Evolutionary conservation across 352 stramenopile genomes (phyloP).

Genomic region (Globisporangium abappressorium): DNA sequence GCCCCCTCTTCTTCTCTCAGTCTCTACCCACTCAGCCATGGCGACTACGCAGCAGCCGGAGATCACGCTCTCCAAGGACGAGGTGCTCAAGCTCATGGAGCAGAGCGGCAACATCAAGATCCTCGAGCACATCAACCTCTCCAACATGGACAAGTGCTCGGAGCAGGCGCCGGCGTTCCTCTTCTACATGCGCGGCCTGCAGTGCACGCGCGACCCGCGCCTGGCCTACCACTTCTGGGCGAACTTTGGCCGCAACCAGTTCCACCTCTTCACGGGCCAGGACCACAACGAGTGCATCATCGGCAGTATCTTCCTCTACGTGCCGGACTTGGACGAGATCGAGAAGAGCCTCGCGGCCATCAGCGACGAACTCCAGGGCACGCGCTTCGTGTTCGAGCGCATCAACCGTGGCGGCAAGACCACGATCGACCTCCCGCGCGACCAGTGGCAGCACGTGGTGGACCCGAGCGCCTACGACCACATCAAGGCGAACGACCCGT

Average conservation of each 20-base stretch:
- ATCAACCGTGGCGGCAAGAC: constrained; percentile 50
- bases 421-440: constrained; percentile 45
- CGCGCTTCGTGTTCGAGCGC: constrained; percentile 48
- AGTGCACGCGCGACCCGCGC: constrained; percentile 61
- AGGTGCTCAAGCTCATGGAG: constrained; percentile 50
- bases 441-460: constrained; percentile 54
- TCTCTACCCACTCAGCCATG: constrained; percentile 21
- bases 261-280: constrained; percentile 68
- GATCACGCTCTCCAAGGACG: constrained; percentile 39
- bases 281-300: constrained; percentile 56
- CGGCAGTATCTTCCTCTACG: constrained; percentile 58
- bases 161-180: constrained; percentile 40
- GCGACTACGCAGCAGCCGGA: constrained; percentile 15
- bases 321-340: constrained; percentile 51
- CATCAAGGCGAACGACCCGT: constrained; percentile 58
- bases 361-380: constrained; percentile 45
- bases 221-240: constrained; percentile 70
- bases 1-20: not conserved
- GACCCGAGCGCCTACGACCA: constrained; percentile 53
- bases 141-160: constrained; percentile 52
- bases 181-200: constrained; percentile 66
- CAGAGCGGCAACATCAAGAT: constrained; percentile 64
- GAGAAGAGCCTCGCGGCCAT: constrained; percentile 48
- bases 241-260: constrained; percentile 70
- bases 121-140: constrained; percentile 71